These are phyloP conservation scores for Bauhinia variegata DNA, from an alignment of 306 rosid species.

Conservation along the genomic window DNA sequence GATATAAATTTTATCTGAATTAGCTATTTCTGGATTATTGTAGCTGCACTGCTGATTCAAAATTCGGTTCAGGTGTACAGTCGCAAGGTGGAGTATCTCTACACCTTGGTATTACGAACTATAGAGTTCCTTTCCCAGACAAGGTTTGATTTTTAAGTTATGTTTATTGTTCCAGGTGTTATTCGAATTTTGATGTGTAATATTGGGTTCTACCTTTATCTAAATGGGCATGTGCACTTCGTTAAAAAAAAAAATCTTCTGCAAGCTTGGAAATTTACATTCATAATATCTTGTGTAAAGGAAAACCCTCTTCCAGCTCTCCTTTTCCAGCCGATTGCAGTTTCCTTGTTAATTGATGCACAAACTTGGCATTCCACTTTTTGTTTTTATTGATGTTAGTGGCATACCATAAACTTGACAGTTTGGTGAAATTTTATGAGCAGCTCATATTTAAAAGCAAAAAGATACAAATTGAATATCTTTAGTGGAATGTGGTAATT, in stretches of 20 bases:
- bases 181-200: neutral
- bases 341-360: constrained; percentile 18
- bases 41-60: constrained; percentile 95
- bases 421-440: too few relatives aligned
- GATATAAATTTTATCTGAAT: constrained; percentile 21
- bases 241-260: constrained; percentile 1
- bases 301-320: constrained; percentile 4
- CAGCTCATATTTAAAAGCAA: too few relatives aligned
- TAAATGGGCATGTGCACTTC: neutral
- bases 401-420: too few relatives aligned
- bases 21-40: constrained; percentile 43
- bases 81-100: constrained; percentile 87
- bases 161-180: neutral
- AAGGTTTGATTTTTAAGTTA: constrained; percentile 59
- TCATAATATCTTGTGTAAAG: neutral
- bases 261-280: neutral
- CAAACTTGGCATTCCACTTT: neutral
- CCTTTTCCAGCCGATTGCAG: constrained; percentile 9
- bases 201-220: neutral
- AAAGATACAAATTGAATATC: too few relatives aligned
- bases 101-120: constrained; percentile 83
- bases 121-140: constrained; percentile 91
- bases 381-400: neutral
- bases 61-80: constrained; percentile 96
- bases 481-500: too few relatives aligned